phyloP scores from a whole-genome alignment of 129 eudicot species.

The Lactuca saligna region DNA sequence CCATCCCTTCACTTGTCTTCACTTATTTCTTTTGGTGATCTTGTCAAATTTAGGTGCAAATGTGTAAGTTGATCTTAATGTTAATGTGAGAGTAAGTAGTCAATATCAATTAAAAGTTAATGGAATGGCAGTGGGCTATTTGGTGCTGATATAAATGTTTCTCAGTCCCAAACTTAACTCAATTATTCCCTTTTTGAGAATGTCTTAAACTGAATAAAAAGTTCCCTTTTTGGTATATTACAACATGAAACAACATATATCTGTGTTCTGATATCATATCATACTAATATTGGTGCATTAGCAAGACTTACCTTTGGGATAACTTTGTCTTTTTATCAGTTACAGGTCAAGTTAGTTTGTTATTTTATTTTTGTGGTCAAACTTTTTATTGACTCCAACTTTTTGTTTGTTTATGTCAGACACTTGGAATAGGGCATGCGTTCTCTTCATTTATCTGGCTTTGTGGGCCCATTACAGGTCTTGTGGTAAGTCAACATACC shows the following conservation, averaged over 20 bases:
- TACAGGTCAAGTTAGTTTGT: constrained; percentile 7
- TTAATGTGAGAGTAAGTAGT: neutral
- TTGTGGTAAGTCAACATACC: constrained; percentile 65
- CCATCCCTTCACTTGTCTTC: neutral
- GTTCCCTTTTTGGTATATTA: neutral
- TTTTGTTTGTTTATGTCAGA: constrained; percentile 63
- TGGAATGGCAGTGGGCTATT: neutral
- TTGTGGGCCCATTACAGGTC: constrained; percentile 97
- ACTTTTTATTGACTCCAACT: constrained; percentile 9
- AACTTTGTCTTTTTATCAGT: neutral
- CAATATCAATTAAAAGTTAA: neutral
- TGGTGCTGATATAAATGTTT: neutral
- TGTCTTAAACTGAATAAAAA: neutral
- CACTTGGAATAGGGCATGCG: constrained; percentile 95
- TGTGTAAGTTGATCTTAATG: neutral
- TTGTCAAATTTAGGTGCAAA: neutral
- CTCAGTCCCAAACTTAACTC: neutral
- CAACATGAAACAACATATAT: constrained; percentile 1
- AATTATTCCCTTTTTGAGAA: neutral
- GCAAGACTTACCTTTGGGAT: neutral
- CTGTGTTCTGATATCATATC: neutral
- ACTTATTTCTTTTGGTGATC: neutral
- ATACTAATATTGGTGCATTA: neutral
- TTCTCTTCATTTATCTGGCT: constrained; percentile 98
- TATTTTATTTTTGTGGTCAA: neutral